Base-by-base conservation (phyloP, 148 eudicot species). In the Fagopyrum tataricum region DNA sequence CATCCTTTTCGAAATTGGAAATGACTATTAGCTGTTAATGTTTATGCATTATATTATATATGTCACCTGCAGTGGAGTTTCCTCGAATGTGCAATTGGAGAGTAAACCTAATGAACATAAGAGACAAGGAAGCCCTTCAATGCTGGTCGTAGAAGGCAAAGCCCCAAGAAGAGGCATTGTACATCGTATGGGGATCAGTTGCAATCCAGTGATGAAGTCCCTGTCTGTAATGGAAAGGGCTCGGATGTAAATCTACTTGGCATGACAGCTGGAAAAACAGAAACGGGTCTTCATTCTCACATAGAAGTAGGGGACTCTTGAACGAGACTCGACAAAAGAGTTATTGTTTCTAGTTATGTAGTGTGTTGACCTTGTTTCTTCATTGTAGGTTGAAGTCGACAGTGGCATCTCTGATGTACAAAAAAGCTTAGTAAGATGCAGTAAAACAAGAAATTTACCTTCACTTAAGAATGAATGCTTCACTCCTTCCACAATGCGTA, bases 361-460 rank as follows among this genome's bases (percentile, higher is more conserved):
- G 71, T 20, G 52, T 55, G 11, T 64, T 61, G 37, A 21, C 26
- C 47, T 0, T 46, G 47, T 44, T 3, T 52, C 74, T 39, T 21
- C 44, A 53, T 72, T 76, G 75, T 85, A 89, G 93, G 81, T 76
- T 75, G 76, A 40, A 66, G 75, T 41, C 71, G 81, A 75, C 66
- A 71, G 78, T 56, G 73, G 62, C 69, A 43, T 78, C 23, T 39
- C 59, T 26, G 76, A 81, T 72, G 74, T 72, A 76, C 81, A 78
- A 80, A 41, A 59, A 15, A 79, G 90, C 82, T 81, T 96, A 84
- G 87, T 85, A 78, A 92, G 84, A 84, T 92, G 99, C 83, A 85
- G 59, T 82, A 77, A 66, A 53, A 44, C 80, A 71, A 75, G 81
- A 37, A 53, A 73, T 24, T 43, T 76, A 37, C 59, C 52, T 39